Percentiles rank a stretch among this genome's conserved stretches.
Conservation (phyloP, 148 eudicot genomes). For the Rhododendron molle region DNA sequence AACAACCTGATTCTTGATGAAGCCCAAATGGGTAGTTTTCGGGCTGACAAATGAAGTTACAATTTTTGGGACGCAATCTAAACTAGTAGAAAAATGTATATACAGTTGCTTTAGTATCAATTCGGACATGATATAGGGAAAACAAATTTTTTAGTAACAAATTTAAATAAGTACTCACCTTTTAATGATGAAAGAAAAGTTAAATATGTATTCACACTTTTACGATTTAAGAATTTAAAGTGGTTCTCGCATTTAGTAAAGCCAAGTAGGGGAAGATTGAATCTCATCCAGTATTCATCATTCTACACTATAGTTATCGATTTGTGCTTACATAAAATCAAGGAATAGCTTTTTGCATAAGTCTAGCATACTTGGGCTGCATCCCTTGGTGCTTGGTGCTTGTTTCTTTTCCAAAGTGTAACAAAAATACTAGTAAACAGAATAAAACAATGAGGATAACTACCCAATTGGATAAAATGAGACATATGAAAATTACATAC, state of each 20-base stretch:
- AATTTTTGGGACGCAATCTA: neutral
- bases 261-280: neutral
- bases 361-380: neutral
- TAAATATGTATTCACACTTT: neutral
- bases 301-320: neutral
- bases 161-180: neutral
- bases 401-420: neutral
- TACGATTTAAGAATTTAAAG: neutral
- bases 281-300: neutral
- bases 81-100: neutral
- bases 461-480: neutral
- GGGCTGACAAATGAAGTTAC: neutral
- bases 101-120: neutral
- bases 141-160: neutral
- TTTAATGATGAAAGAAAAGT: neutral
- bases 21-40: neutral
- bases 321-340: neutral
- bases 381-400: neutral
- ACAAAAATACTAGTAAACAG: neutral
- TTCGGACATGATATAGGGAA: neutral
- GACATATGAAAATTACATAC: constrained; percentile 34
- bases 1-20: neutral
- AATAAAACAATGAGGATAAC: neutral
- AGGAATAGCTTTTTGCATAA: neutral
- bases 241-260: neutral